Conservation (phyloP, 2,329 filamentous ascomycete species). For the Remersonia thermophila region DNA sequence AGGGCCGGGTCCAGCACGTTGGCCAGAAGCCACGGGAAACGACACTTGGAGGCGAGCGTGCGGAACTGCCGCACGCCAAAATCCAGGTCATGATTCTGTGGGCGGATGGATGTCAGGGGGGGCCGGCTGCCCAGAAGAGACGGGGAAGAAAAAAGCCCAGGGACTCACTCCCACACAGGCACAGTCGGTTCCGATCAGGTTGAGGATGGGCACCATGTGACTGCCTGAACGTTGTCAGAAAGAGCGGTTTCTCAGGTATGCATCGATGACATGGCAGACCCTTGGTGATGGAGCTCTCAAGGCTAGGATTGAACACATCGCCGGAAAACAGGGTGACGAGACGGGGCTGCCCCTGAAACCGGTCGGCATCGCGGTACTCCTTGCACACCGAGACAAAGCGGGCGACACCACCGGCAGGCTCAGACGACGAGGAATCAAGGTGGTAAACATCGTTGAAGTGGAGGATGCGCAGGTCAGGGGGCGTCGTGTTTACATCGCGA, state of each 20-base stretch:
- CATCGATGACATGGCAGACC: slow-evolving; percentile 31
- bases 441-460: slow-evolving; percentile 96
- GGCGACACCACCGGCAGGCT: slow-evolving; percentile 70
- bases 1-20: slow-evolving; percentile 79
- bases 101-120: slow-evolving; percentile 1
- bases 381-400: slow-evolving; percentile 70
- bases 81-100: slow-evolving; percentile 86
- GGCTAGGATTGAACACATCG: slow-evolving; percentile 82
- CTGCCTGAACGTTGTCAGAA: slow-evolving; percentile 32
- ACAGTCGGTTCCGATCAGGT: slow-evolving; percentile 62
- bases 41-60: slow-evolving; percentile 59
- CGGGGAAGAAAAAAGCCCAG: no score
- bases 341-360: slow-evolving; percentile 50
- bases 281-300: slow-evolving; percentile 84
- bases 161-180: slow-evolving; percentile 62
- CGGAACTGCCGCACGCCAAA: slow-evolving; percentile 76
- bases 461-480: slow-evolving; percentile 64
- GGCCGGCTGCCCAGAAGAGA: no score
- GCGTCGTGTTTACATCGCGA: slow-evolving; percentile 12
- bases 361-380: slow-evolving; percentile 54
- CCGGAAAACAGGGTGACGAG: slow-evolving; percentile 77
- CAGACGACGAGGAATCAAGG: slow-evolving; percentile 60
- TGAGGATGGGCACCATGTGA: slow-evolving; percentile 82
- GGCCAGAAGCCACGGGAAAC: slow-evolving; percentile 80
- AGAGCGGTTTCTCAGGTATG: no score